Conservation (phyloP, 129 eudicot genomes). For the Heracleum sosnowskyi region DNA sequence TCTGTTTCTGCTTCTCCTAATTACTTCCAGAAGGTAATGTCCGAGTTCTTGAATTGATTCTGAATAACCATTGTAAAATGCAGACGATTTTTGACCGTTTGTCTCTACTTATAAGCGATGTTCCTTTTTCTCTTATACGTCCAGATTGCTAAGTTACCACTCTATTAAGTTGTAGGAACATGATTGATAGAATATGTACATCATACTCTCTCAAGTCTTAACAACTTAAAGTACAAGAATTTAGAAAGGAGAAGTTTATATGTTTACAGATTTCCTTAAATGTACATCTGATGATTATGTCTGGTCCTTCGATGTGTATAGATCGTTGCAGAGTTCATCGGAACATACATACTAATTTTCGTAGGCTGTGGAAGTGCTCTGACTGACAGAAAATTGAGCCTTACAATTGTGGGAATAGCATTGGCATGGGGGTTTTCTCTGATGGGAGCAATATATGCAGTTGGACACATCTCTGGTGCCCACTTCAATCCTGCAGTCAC, state of each 20-base stretch:
- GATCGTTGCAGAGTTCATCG: constrained; percentile 60
- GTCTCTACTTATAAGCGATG: background rate
- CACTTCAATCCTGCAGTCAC: constrained; percentile 70
- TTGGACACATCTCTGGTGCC: constrained; percentile 61
- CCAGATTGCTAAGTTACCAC: background rate
- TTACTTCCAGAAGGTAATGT: constrained; percentile 33
- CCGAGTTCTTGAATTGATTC: background rate
- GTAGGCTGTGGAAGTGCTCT: constrained; percentile 57
- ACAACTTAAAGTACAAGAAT: no score
- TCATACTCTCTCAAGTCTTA: no score
- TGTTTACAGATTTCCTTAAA: no score
- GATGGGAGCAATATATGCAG: constrained; percentile 40
- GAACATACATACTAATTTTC: constrained; percentile 51
- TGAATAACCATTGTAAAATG: background rate
- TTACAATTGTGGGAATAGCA: constrained; percentile 47
- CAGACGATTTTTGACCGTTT: background rate
- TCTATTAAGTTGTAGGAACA: no score
- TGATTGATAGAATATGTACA: no score
- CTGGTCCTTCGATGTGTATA: constrained; percentile 2
- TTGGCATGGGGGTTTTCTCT: constrained; percentile 45
- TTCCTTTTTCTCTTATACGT: background rate
- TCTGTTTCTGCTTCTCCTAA: constrained; percentile 26
- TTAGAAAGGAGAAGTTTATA: no score
- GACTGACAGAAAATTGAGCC: constrained; percentile 33
- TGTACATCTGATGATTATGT: background rate